A percentile compares a stretch with the other conserved stretches of the same genome.
phyloP scores from a whole-genome alignment of 1,139 yeast species.

The Suhomyces atakaporum region DNA sequence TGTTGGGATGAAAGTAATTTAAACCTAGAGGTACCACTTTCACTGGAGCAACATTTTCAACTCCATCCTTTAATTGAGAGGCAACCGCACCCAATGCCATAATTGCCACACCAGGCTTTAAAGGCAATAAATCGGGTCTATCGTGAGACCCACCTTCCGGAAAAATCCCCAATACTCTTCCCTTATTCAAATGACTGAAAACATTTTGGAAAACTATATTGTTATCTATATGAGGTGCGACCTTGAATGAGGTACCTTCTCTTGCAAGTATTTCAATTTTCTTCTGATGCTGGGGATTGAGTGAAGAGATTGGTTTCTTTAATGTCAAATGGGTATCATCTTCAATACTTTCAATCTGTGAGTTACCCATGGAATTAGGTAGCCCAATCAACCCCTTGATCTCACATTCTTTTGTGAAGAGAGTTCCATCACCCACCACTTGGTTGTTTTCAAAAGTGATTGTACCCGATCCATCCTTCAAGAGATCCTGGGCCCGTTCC shows the following conservation, averaged over 20 bases:
- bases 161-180: constrained; percentile 65
- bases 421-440: constrained; percentile 52
- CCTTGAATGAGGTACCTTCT: constrained; percentile 53
- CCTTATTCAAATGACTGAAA: constrained; percentile 57
- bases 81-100: constrained; percentile 91
- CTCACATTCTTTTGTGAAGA: constrained; percentile 47
- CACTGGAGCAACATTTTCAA: constrained; percentile 35
- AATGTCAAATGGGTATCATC: constrained; percentile 55
- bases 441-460: constrained; percentile 44
- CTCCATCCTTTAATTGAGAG: constrained; percentile 18
- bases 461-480: constrained; percentile 48
- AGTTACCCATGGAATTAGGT: constrained; percentile 59
- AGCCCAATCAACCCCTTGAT: constrained; percentile 63
- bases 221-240: constrained; percentile 67
- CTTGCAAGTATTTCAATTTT: constrained; percentile 39
- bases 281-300: constrained; percentile 20
- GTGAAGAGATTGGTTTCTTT: constrained; percentile 47
- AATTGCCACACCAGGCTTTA: constrained; percentile 96
- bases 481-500: constrained; percentile 69
- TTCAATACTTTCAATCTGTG: constrained; percentile 52
- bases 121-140: constrained; percentile 82
- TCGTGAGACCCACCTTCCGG: constrained; percentile 94
- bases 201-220: constrained; percentile 61
- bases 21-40: constrained; percentile 94
- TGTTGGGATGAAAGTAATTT: constrained; percentile 96